These are phyloP conservation scores for Phaffomyces opuntiae DNA, from an alignment of 805 yeast species.

Conservation along the genomic window DNA sequence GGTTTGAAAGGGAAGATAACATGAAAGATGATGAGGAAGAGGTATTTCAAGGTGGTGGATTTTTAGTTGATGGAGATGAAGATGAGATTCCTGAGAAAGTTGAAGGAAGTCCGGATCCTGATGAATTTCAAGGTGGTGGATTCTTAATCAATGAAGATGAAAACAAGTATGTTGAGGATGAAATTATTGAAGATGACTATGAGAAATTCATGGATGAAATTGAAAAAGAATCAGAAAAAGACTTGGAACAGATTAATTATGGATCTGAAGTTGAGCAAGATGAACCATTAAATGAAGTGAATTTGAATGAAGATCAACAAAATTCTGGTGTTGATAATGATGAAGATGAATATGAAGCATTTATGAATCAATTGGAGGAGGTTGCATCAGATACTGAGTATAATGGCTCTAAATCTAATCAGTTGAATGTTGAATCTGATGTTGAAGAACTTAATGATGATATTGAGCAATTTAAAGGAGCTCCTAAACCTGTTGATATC, in stretches of 20 bases:
- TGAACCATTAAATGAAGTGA: neutral
- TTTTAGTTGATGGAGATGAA: neutral
- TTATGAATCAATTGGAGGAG: slow-evolving; percentile 15
- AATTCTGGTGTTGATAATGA: neutral
- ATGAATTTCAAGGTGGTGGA: too few species aligned
- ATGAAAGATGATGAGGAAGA: neutral
- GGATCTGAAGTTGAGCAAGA: neutral
- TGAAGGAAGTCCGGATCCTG: neutral
- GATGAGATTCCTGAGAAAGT: neutral
- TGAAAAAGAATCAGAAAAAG: too few species aligned
- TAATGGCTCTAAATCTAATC: neutral
- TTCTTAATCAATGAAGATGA: too few species aligned
- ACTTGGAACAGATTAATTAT: too few species aligned
- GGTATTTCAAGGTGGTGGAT: neutral
- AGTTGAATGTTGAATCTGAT: neutral
- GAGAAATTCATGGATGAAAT: too few species aligned
- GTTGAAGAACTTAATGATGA: neutral
- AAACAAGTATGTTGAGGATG: neutral
- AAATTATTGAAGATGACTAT: neutral
- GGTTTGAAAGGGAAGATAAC: neutral
- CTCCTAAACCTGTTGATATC: neutral
- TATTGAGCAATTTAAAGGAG: neutral
- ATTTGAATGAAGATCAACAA: neutral
- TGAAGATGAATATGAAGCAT: slow-evolving; percentile 19
- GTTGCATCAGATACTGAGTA: neutral